phyloP scores from a whole-genome alignment of 2,329 filamentous ascomycete species.

The Trichothecium sympodiale region DNA sequence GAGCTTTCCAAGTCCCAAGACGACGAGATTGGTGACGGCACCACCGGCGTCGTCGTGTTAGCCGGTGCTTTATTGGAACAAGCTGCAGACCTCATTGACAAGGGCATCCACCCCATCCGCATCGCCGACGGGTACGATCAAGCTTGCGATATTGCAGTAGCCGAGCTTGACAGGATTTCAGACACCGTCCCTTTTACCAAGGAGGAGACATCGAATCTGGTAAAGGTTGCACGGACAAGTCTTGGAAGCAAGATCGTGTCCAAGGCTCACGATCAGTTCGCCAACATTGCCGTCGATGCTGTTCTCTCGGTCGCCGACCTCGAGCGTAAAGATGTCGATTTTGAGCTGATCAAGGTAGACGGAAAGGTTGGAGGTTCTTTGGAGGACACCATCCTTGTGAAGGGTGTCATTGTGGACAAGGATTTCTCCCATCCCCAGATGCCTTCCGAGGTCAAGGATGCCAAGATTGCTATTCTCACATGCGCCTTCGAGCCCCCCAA shows the following conservation, averaged over 20 bases:
- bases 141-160: constrained; percentile 91
- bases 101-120: constrained; percentile 97
- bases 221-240: constrained; percentile 92
- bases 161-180: constrained; percentile 84
- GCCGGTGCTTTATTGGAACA: constrained; percentile 92
- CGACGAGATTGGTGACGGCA: constrained; percentile 97
- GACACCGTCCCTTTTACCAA: constrained; percentile 80
- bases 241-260: constrained; percentile 98
- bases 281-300: constrained; percentile 92
- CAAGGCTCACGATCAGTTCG: constrained; percentile 96
- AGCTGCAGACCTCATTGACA: constrained; percentile 95
- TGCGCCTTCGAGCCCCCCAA: constrained; percentile 98
- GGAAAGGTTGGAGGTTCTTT: constrained; percentile 92
- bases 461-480: constrained; percentile 94
- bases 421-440: constrained; percentile 99
- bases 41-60: constrained; percentile 92
- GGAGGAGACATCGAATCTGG: constrained; percentile 71
- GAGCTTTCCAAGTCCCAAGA: constrained; percentile 98
- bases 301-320: constrained; percentile 94
- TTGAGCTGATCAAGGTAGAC: constrained; percentile 98
- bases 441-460: constrained; percentile 88
- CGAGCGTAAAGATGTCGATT: constrained; percentile 93
- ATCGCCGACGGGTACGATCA: constrained; percentile 98
- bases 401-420: constrained; percentile 98
- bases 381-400: constrained; percentile 88